These are phyloP conservation scores for Acmispon strigosus DNA, from an alignment of 306 rosid species.

Conservation along the genomic window DNA sequence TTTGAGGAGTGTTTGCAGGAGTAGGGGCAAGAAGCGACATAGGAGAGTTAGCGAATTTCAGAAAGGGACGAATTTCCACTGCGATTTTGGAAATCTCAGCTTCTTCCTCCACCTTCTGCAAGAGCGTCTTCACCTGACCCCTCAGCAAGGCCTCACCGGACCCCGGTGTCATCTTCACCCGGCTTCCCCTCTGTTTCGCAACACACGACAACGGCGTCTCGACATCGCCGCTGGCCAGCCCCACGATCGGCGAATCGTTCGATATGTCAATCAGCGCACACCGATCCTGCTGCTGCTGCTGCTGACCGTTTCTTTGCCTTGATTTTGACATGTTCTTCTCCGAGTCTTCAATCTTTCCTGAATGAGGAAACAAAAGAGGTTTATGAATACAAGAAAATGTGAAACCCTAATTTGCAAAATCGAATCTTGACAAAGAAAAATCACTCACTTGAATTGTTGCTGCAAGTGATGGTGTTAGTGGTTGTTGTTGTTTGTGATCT, in stretches of 20 bases:
- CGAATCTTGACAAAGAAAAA: background rate
- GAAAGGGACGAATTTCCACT: constrained; percentile 41
- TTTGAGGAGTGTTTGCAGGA: constrained; percentile 81
- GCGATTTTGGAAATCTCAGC: constrained; percentile 70
- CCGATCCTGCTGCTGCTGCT: constrained; percentile 55
- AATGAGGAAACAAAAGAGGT: background rate
- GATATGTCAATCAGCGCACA: constrained; percentile 69
- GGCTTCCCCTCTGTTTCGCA: constrained; percentile 40
- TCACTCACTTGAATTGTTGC: constrained; percentile 52
- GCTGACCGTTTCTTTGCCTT: constrained; percentile 18
- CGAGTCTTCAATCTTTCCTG: constrained; percentile 53
- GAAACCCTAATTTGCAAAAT: background rate
- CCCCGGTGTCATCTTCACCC: constrained; percentile 69
- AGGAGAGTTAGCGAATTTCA: constrained; percentile 46
- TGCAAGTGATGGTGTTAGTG: constrained; percentile 15
- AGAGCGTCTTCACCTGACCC: constrained; percentile 86
- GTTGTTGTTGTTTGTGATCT: constrained; percentile 44
- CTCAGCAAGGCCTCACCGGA: constrained; percentile 89
- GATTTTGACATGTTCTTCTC: constrained; percentile 46
- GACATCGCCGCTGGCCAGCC: constrained; percentile 49
- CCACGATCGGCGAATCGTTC: constrained; percentile 90
- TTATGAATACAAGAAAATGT: background rate
- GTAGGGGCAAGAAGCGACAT: constrained; percentile 70
- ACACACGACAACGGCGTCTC: constrained; percentile 44
- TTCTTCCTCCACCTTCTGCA: constrained; percentile 92